Conservation (phyloP, 768 basidiomycete species). For the Boletus tomentosulus region DNA sequence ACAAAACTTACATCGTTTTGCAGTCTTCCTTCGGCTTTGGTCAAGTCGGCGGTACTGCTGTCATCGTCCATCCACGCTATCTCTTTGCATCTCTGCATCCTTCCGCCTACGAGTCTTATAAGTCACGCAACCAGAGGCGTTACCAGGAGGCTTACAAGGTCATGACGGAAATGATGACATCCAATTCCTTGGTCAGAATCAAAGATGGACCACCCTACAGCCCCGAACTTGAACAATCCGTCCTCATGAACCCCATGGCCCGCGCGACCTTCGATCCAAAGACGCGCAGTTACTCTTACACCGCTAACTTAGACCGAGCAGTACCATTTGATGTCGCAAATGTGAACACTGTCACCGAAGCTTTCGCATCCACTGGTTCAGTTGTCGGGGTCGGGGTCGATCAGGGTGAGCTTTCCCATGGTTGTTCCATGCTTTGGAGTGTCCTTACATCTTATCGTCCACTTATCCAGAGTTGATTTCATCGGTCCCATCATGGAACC, state of each 20-base stretch:
- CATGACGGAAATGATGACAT: conserved; percentile 95
- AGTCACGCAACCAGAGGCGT: conserved; percentile 59
- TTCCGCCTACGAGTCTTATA: conserved; percentile 75
- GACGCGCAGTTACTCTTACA: conserved; percentile 83
- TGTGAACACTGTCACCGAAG: conserved; percentile 55
- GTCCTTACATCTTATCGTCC: conserved; percentile 1
- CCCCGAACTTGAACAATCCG: conserved; percentile 78
- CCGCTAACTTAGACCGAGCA: conserved; percentile 51
- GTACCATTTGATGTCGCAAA: conserved; percentile 61
- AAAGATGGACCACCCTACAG: conserved; percentile 90
- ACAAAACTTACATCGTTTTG: background rate
- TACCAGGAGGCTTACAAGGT: conserved; percentile 75
- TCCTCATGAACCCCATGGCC: conserved; percentile 90
- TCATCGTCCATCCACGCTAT: conserved; percentile 88
- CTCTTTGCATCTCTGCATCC: conserved; percentile 82
- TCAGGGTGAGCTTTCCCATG: conserved; percentile 55
- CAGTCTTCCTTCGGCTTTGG: conserved; percentile 97
- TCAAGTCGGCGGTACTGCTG: conserved; percentile 92
- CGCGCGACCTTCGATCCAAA: conserved; percentile 78
- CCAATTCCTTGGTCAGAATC: conserved; percentile 88
- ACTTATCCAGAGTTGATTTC: conserved; percentile 79
- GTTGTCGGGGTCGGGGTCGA: conserved; percentile 83
- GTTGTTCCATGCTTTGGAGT: background rate
- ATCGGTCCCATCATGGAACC: conserved; percentile 84
- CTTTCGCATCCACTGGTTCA: conserved; percentile 32